A percentile compares a stretch with the other conserved stretches of the same genome.
Conservation (phyloP, 768 basidiomycete species). For the Amanita rimosa region DNA sequence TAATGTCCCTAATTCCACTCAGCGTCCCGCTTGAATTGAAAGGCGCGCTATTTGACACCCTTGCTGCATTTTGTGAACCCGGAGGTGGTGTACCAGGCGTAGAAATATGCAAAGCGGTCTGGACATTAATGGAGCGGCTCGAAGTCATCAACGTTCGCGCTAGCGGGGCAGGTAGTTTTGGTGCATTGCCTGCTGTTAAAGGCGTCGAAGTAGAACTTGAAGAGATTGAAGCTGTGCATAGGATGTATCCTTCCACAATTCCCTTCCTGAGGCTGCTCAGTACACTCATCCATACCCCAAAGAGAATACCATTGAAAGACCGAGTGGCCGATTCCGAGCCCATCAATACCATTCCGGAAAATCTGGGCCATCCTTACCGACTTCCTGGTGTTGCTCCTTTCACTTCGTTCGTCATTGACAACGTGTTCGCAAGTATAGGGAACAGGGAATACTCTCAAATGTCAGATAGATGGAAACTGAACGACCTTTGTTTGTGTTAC, state of each 20-base stretch:
- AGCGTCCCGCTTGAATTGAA: conserved; percentile 87
- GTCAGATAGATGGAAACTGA: conserved; percentile 78
- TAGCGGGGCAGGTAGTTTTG: conserved; percentile 24
- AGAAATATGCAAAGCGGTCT: conserved; percentile 74
- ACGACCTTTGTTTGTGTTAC: conserved; percentile 76
- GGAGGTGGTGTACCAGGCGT: conserved; percentile 64
- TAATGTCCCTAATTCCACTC: conserved; percentile 69
- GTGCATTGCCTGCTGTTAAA: conserved; percentile 45
- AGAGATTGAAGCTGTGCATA: conserved; percentile 70
- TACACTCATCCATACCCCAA: conserved; percentile 76
- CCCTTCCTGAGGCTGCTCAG: conserved; percentile 78
- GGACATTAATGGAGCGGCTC: conserved; percentile 74
- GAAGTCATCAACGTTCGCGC: conserved; percentile 74
- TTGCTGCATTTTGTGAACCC: conserved; percentile 75
- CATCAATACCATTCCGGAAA: conserved; percentile 68
- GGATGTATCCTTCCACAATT: conserved; percentile 79
- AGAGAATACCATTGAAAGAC: conserved; percentile 52
- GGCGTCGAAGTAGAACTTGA: conserved; percentile 85
- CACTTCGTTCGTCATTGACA: conserved; percentile 79
- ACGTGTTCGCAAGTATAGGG: conserved; percentile 71
- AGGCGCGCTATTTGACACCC: conserved; percentile 69
- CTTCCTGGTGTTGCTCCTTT: conserved; percentile 75
- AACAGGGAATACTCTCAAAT: conserved; percentile 64
- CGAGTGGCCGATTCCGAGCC: conserved; percentile 47
- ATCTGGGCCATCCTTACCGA: conserved; percentile 71